Evolutionary conservation across 2,329 filamentous ascomycete genomes (phyloP).

Genomic region (Aspergillus sp.): DNA sequence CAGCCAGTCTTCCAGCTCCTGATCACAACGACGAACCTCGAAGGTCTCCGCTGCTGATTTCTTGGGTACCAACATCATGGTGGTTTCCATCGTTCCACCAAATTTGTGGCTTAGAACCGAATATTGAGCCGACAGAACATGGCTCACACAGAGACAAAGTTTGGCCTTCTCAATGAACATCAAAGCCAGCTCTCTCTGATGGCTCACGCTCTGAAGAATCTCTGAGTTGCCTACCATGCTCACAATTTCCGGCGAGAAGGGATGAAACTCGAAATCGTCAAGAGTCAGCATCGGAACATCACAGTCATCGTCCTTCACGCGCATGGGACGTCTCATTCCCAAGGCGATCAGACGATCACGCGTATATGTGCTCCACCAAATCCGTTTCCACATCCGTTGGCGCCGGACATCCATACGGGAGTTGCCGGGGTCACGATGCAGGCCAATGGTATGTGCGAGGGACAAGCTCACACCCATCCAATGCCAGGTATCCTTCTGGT

Average conservation of each 20-base stretch:
- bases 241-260: conserved; percentile 67
- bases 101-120: conserved; percentile 85
- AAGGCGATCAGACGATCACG: conserved; percentile 88
- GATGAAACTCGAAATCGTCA: conserved; percentile 77
- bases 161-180: conserved; percentile 93
- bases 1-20: conserved; percentile 76
- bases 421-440: conserved; percentile 81
- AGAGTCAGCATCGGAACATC: conserved; percentile 88
- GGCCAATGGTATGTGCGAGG: conserved; percentile 86
- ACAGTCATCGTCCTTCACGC: conserved; percentile 91
- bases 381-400: conserved; percentile 86
- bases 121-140: conserved; percentile 88
- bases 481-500: conserved; percentile 97
- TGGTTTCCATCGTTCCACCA: conserved; percentile 68
- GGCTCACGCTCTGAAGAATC: conserved; percentile 67
- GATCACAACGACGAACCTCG: conserved; percentile 76
- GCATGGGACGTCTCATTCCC: conserved; percentile 87
- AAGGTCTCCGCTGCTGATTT: conserved; percentile 80
- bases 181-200: conserved; percentile 76
- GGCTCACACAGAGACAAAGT: conserved; percentile 83
- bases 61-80: conserved; percentile 89
- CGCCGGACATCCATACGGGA: conserved; percentile 73
- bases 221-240: conserved; percentile 71
- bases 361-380: conserved; percentile 99
- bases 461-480: conserved; percentile 98